Conservation (phyloP, 1,284 basidiomycete genomes). For the Sanguinoderma infundibulare region DNA sequence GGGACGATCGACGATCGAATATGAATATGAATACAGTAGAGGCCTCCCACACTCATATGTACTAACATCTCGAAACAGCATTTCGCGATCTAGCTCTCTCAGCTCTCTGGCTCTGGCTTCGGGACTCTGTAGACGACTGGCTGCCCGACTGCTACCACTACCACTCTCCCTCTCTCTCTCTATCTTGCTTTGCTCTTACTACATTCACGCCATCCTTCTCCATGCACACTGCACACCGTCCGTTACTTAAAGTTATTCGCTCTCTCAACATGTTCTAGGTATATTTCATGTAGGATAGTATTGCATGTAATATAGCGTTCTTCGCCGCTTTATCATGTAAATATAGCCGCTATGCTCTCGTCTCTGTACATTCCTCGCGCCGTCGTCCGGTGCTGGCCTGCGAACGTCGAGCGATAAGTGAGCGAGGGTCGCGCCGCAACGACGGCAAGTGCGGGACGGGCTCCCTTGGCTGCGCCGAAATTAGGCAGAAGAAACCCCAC, state of each 20-base stretch:
- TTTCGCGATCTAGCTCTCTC: conserved; percentile 8
- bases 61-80: conserved; percentile 23
- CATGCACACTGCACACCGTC: conserved; percentile 25
- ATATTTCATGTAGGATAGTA: conserved; percentile 34
- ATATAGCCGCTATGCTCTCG: conserved; percentile 21
- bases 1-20: conserved; percentile 11
- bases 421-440: neutral
- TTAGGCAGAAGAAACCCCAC: conserved; percentile 26
- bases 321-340: conserved; percentile 26
- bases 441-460: conserved; percentile 17
- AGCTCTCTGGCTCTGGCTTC: conserved; percentile 22
- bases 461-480: conserved; percentile 19
- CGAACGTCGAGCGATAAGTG: conserved; percentile 1
- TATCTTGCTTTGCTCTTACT: neutral
- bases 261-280: conserved; percentile 30
- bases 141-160: conserved; percentile 11
- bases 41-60: conserved; percentile 28
- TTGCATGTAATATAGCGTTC: conserved; percentile 33
- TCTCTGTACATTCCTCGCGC: neutral
- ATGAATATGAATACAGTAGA: conserved; percentile 20
- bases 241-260: conserved; percentile 35
- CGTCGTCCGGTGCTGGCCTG: neutral
- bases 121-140: conserved; percentile 28
- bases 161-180: too few relatives aligned
- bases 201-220: conserved; percentile 6